Conservation (phyloP, 1,284 basidiomycete species). For the Melampsora larici-populina region DNA sequence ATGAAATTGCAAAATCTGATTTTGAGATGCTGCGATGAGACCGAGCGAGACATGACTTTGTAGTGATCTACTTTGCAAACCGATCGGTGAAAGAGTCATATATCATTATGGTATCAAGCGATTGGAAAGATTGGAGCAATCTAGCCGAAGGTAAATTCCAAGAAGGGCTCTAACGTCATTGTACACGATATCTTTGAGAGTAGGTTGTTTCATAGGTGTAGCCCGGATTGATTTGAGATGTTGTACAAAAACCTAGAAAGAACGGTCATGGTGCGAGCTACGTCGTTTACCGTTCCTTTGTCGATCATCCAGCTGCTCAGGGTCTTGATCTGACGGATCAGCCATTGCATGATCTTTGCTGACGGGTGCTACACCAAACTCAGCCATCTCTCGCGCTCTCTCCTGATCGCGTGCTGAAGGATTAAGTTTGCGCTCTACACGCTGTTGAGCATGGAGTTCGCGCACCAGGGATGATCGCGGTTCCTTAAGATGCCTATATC, state of each 20-base stretch:
- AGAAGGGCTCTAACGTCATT: no score
- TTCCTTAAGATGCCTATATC: slow-evolving; percentile 37
- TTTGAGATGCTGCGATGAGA: no score
- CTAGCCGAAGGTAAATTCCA: no score
- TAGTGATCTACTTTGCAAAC: no score
- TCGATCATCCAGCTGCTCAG: not conserved
- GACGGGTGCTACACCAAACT: slow-evolving; percentile 45
- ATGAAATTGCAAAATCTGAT: no score
- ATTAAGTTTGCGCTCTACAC: slow-evolving; percentile 66
- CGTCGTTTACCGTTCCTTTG: not conserved
- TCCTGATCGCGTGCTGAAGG: slow-evolving; percentile 47
- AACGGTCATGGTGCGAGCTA: not conserved
- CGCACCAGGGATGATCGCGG: slow-evolving; percentile 62
- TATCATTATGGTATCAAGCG: no score
- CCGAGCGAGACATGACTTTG: no score
- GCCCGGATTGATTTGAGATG: no score
- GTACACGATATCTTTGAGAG: no score
- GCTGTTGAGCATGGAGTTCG: slow-evolving; percentile 74
- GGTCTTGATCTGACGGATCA: not conserved
- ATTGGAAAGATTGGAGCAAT: no score
- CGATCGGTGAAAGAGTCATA: no score
- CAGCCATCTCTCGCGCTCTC: slow-evolving; percentile 48
- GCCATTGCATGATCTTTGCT: not conserved
- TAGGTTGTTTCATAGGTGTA: no score
- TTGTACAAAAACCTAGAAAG: not conserved